These are phyloP conservation scores for Notholithocarpus densiflorus DNA, from an alignment of 306 rosid species.

Conservation along the genomic window DNA sequence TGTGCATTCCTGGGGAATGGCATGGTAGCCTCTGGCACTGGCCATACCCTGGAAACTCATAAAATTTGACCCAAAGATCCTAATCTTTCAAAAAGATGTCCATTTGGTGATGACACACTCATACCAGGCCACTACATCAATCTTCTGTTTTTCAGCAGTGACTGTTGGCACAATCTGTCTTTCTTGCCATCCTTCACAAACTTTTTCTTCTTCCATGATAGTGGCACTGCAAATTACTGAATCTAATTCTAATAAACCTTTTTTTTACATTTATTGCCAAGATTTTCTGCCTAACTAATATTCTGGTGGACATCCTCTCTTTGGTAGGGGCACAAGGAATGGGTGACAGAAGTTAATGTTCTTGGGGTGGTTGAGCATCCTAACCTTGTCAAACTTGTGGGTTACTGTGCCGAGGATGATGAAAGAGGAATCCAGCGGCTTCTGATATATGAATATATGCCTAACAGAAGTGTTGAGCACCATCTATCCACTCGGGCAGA, in stretches of 20 bases:
- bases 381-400: constrained; percentile 90
- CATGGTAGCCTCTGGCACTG: background rate
- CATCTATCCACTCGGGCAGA: constrained; percentile 66
- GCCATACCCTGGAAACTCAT: background rate
- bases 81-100: background rate
- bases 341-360: constrained; percentile 99
- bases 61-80: background rate
- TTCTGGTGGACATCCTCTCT: background rate
- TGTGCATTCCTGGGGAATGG: background rate
- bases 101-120: background rate
- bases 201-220: background rate
- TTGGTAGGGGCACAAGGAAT: constrained; percentile 91
- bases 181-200: background rate
- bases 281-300: background rate
- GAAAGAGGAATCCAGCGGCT: constrained; percentile 98
- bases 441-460: constrained; percentile 83
- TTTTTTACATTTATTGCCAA: background rate
- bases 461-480: constrained; percentile 74
- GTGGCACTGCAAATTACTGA: background rate
- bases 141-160: background rate
- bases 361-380: constrained; percentile 95
- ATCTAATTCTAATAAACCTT: background rate
- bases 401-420: constrained; percentile 95
- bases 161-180: background rate
- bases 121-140: background rate